Base-by-base conservation (phyloP, 768 basidiomycete species). In the Lactarius indigo region DNA sequence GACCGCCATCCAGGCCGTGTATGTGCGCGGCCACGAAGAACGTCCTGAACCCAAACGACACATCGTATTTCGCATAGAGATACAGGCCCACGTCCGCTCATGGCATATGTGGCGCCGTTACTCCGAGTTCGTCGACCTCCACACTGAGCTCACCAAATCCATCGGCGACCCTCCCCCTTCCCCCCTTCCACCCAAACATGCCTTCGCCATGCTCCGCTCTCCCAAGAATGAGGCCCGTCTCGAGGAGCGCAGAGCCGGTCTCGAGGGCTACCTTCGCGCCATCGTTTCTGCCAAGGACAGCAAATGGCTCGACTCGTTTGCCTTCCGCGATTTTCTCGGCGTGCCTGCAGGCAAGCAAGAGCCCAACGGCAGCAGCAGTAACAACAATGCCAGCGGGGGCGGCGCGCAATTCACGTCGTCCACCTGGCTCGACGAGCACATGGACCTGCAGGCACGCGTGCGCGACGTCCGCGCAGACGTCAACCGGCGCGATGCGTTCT, bases 31-130 rank as follows among this genome's bases (percentile, higher is more conserved):
- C 72, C 83, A 85, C 74, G 91, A 93, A 74, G 86, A 88, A 68
- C 86, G 89, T 55, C 74, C 80, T 2, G 73, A 79, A 47, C 92
- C 92, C 70, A 92, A 90, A 73, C 78, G 86, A n/a, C 92, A 96
- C 74, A 83, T 84, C 64, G 92, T 91, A 72, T 96, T 90, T 79
- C 83, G 83, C 68, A 90, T 96, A 75, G 84, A 89, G 73, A 87
- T 98, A 71, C 87, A 91, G 71, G 94, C 94, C 7, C 87, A 92
- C 63, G 91, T 94, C 33, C 88, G 92, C 68, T 89, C 92, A 74
- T 98, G 96, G 95, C 86, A 90, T 64, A 91, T 97, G 83, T 92
- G 91, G 87, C 83, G 90, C 65, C 90, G 96, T 59, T 98, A 98
- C 79, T 95, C 93, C 52, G 94, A 97, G 78, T 98, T 98, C 78